Percentiles rank a stretch among this genome's conserved stretches.
These are phyloP conservation scores for Closterium sp. DNA, from an alignment of 139 green algal species.

Conservation along the genomic window DNA sequence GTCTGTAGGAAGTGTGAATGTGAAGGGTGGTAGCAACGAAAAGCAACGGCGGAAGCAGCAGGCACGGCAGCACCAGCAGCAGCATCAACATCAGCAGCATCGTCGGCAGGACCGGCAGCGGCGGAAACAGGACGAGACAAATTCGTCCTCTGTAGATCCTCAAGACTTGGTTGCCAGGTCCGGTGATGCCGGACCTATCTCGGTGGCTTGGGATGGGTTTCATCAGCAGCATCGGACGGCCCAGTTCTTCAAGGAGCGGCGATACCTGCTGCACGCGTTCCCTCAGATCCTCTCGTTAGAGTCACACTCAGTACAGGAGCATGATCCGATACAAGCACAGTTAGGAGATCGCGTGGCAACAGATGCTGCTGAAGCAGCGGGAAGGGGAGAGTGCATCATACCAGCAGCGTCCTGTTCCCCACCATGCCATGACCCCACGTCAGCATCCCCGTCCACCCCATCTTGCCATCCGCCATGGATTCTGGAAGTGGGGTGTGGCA, in stretches of 20 bases:
- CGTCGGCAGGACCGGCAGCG: background rate
- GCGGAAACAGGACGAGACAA: background rate
- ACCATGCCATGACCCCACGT: no score
- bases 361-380: background rate
- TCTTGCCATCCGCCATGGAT: background rate
- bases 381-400: no score
- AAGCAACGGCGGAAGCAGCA: background rate
- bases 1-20: background rate
- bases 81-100: background rate
- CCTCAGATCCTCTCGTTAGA: background rate
- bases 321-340: background rate
- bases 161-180: background rate
- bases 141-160: background rate
- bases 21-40: background rate
- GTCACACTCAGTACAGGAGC: background rate
- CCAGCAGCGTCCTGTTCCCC: no score
- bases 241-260: constrained; percentile 43
- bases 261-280: constrained; percentile 43
- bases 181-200: background rate
- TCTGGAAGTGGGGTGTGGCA: background rate
- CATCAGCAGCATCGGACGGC: constrained; percentile 26
- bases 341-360: background rate
- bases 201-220: constrained; percentile 28
- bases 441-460: no score
- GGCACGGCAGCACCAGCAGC: background rate